phyloP scores from a whole-genome alignment of 2,329 filamentous ascomycete species.

The Ophiostoma pallidulum region DNA sequence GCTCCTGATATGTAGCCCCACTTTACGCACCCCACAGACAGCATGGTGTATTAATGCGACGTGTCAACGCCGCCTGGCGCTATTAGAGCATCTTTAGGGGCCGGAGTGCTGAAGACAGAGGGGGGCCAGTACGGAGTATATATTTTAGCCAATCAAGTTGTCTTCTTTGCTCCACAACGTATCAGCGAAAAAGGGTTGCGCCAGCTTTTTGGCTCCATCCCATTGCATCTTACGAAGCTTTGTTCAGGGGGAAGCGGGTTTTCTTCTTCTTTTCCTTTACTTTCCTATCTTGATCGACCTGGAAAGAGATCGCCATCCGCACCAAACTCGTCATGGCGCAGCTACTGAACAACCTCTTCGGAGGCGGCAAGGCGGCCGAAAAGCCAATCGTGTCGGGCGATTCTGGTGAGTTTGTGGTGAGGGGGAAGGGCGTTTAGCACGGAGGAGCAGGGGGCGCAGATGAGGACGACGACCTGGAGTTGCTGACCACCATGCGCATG shows the following conservation, averaged over 20 bases:
- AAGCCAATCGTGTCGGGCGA: constrained; percentile 44
- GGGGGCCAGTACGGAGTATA: too few relatives aligned
- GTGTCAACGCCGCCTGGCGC: too few relatives aligned
- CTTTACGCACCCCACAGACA: neutral
- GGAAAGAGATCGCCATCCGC: constrained; percentile 13
- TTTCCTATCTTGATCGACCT: neutral
- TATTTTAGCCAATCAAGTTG: neutral
- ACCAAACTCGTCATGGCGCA: constrained; percentile 37
- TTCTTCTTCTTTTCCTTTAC: neutral
- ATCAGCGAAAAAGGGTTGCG: too few relatives aligned
- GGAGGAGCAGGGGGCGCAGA: too few relatives aligned
- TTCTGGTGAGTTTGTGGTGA: constrained; percentile 44
- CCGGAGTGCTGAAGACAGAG: too few relatives aligned
- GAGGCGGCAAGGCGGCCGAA: constrained; percentile 52
- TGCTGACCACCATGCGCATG: neutral
- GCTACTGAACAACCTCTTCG: constrained; percentile 59
- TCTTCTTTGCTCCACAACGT: neutral
- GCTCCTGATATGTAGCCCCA: neutral
- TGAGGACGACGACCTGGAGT: too few relatives aligned
- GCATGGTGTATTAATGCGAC: too few relatives aligned
- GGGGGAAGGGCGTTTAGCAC: too few relatives aligned
- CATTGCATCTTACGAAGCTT: too few relatives aligned
- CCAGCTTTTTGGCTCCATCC: too few relatives aligned
- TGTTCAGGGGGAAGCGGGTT: neutral
- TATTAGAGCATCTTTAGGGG: too few relatives aligned